These are phyloP conservation scores for Eimeria sp. DNA, from an alignment of 169 alveolate genomes.

Conservation along the genomic window DNA sequence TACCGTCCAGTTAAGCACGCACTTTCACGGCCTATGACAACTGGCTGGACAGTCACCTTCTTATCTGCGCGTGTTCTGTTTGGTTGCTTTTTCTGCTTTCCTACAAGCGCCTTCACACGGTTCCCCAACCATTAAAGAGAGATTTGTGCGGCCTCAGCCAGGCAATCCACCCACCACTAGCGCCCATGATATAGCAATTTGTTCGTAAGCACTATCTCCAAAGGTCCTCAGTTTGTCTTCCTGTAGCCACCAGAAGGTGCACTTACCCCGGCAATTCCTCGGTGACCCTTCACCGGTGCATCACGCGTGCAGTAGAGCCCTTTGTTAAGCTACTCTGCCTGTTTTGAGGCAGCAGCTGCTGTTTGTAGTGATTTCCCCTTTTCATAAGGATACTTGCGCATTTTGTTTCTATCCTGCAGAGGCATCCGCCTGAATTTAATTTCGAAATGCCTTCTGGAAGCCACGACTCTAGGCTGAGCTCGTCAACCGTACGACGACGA, in stretches of 20 bases:
- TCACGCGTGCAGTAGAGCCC: not conserved
- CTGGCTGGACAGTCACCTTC: not conserved
- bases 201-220: conserved; percentile 12
- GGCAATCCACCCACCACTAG: not conserved
- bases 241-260: not conserved
- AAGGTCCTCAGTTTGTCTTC: not conserved
- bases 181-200: not conserved
- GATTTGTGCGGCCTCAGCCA: not conserved
- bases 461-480: conserved; percentile 25
- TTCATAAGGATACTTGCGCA: not conserved
- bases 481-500: not conserved
- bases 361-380: not conserved
- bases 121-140: not conserved
- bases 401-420: not conserved
- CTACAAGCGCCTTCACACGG: not conserved
- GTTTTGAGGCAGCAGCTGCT: not conserved
- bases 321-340: too few species aligned
- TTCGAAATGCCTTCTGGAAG: conserved; percentile 20
- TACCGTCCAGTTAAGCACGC: not conserved
- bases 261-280: not conserved
- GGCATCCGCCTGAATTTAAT: not conserved
- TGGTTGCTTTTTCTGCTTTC: not conserved
- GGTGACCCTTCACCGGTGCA: not conserved
- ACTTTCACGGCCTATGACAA: not conserved
- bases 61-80: not conserved